Conservation (phyloP, 2,329 filamentous ascomycete species). For the Aurifilum marmelostoma region DNA sequence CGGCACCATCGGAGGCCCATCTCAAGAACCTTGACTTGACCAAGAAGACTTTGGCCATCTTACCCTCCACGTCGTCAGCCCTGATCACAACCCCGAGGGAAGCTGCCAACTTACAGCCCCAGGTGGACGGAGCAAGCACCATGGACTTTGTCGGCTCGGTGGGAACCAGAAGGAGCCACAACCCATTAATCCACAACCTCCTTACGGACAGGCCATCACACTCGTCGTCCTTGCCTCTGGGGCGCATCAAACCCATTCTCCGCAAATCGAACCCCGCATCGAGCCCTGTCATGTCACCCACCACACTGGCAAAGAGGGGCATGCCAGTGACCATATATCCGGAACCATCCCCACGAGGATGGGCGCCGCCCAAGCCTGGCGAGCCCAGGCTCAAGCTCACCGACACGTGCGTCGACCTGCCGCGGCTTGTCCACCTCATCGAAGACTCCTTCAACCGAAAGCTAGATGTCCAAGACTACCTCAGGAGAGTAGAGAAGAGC, state of each 20-base stretch:
- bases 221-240: constrained; percentile 84
- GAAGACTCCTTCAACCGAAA: constrained; percentile 90
- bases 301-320: constrained; percentile 87
- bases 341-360: constrained; percentile 65
- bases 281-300: constrained; percentile 41
- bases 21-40: constrained; percentile 75
- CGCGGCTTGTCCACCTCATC: constrained; percentile 82
- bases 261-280: constrained; percentile 22
- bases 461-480: constrained; percentile 81
- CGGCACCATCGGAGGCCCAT: constrained; percentile 46
- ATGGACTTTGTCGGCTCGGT: constrained; percentile 55
- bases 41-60: constrained; percentile 69
- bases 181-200: constrained; percentile 92
- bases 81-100: constrained; percentile 86
- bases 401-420: constrained; percentile 80
- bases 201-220: constrained; percentile 92
- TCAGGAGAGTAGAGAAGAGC: constrained; percentile 76
- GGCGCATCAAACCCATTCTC: constrained; percentile 56
- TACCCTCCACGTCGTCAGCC: constrained; percentile 84
- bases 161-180: constrained; percentile 61
- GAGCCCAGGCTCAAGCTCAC: constrained; percentile 69
- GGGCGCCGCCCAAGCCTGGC: constrained; percentile 67
- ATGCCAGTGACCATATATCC: constrained; percentile 88
- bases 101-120: constrained; percentile 63
- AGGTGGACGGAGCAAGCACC: constrained; percentile 44